Evolutionary conservation across 441 rosid genomes (phyloP).

Genomic region (Populus tomentosa): DNA sequence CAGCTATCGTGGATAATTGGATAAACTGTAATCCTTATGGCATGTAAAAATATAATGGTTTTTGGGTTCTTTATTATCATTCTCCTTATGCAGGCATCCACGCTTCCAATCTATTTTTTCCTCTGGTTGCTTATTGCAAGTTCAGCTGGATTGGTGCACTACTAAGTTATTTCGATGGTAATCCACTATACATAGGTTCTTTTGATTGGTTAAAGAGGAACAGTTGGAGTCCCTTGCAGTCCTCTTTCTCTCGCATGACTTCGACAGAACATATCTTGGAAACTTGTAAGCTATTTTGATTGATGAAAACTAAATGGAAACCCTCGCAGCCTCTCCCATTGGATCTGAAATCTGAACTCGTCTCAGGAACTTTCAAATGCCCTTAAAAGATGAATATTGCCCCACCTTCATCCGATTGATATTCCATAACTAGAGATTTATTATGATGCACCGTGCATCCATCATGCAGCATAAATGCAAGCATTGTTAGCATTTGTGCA

Average conservation of each 20-base stretch:
- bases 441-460: too few species aligned
- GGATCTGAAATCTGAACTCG: too few species aligned
- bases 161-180: neutral
- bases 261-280: neutral
- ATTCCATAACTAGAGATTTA: too few species aligned
- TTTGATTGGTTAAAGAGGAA: neutral
- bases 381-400: too few species aligned
- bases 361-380: too few species aligned
- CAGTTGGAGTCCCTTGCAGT: neutral
- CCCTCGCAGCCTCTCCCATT: too few species aligned
- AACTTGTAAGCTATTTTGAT: too few species aligned
- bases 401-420: too few species aligned
- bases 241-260: neutral
- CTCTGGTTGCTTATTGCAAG: neutral
- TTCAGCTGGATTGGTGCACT: neutral
- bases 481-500: too few species aligned
- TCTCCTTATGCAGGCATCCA: neutral
- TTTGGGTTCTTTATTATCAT: neutral
- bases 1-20: slow-evolving; percentile 4
- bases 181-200: neutral
- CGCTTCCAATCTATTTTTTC: neutral
- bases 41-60: neutral
- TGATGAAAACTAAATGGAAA: too few species aligned
- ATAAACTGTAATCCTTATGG: neutral
- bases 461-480: too few species aligned